phyloP scores from a whole-genome alignment of 345 rosid genomes.

The Geranium rotundifolium region DNA sequence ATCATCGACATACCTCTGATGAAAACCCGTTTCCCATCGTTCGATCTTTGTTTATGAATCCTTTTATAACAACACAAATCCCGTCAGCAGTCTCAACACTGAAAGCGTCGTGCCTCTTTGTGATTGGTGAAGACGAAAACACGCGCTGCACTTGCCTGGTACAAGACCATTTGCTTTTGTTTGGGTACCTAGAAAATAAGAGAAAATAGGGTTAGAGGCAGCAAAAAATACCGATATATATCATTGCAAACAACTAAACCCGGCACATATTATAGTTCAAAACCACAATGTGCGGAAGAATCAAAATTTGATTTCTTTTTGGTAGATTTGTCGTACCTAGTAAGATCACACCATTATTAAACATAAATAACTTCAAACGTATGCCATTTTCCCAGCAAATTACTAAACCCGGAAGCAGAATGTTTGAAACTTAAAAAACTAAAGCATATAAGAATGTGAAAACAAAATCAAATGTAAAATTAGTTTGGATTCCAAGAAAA shows the following conservation, averaged over 20 bases:
- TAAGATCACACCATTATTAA: no score
- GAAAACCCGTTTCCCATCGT: constrained; percentile 46
- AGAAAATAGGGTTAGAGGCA: not conserved
- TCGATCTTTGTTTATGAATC: constrained; percentile 41
- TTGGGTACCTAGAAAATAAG: not conserved
- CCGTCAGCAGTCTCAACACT: constrained; percentile 72
- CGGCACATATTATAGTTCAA: not conserved
- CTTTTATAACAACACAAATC: constrained; percentile 35
- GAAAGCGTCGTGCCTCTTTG: constrained; percentile 37
- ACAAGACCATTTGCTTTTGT: not conserved
- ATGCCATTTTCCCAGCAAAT: no score
- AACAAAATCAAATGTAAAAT: no score
- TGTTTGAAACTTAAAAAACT: no score
- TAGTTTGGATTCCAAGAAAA: not conserved
- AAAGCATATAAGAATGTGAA: not conserved
- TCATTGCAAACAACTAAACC: not conserved
- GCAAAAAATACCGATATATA: no score
- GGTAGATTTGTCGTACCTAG: no score
- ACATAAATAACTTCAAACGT: no score
- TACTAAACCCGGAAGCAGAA: no score
- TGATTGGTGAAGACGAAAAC: constrained; percentile 68
- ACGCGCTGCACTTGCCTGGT: constrained; percentile 33
- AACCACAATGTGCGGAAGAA: no score
- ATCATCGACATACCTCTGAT: constrained; percentile 30
- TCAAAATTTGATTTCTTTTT: no score